Evolutionary conservation across 306 rosid species (phyloP).

Genomic region (Rosa persica): DNA sequence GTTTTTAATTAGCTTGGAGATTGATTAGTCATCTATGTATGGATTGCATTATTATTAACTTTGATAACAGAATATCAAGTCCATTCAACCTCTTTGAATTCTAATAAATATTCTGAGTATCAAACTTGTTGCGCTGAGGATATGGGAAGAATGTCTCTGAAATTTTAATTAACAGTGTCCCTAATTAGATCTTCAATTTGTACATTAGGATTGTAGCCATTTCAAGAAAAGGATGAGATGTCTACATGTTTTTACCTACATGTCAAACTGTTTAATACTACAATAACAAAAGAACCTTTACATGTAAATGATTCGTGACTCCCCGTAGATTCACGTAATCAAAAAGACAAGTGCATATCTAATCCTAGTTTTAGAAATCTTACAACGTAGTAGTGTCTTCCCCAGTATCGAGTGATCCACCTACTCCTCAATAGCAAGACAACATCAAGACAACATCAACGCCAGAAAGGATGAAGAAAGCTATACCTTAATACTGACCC

Average conservation of each 20-base stretch:
- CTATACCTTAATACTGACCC: constrained; percentile 17
- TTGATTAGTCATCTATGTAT: neutral
- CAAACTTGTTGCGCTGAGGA: no score
- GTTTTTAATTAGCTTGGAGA: neutral
- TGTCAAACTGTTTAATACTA: neutral
- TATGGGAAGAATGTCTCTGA: no score
- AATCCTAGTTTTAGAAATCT: neutral
- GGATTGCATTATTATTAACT: neutral
- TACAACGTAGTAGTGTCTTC: neutral
- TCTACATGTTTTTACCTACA: neutral
- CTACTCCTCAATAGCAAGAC: neutral
- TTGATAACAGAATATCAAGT: neutral
- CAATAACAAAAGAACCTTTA: neutral
- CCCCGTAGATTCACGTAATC: neutral
- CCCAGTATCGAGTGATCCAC: neutral
- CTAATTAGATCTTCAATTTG: neutral
- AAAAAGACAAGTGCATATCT: neutral
- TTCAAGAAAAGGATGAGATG: neutral
- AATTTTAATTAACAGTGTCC: neutral
- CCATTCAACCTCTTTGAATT: neutral
- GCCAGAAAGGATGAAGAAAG: constrained; percentile 24
- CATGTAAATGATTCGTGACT: neutral
- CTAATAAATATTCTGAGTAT: no score
- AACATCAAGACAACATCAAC: constrained; percentile 12
- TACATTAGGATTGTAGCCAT: no score